Percentiles rank a stretch among this genome's conserved stretches.
These are phyloP conservation scores for Euphorbia peplus DNA, from an alignment of 345 rosid genomes.

Conservation along the genomic window DNA sequence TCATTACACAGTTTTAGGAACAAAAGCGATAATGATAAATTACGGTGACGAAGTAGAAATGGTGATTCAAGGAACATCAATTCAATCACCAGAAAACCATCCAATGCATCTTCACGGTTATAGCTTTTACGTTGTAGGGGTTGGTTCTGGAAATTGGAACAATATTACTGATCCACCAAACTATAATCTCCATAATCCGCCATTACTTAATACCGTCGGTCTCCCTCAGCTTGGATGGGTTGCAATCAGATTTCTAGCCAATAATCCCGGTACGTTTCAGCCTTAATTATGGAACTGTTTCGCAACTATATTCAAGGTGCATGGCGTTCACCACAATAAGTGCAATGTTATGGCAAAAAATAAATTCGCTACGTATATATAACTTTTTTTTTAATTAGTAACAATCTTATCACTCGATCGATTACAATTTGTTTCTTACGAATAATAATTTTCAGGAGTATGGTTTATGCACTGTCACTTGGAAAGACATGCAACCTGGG, in stretches of 20 bases:
- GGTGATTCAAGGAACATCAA: constrained; percentile 35
- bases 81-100: constrained; percentile 28
- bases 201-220: constrained; percentile 27
- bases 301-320: no score
- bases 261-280: constrained; percentile 15
- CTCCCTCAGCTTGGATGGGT: constrained; percentile 21
- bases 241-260: constrained; percentile 14
- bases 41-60: constrained; percentile 35
- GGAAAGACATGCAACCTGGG: constrained; percentile 6
- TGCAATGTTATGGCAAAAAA: no score
- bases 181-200: constrained; percentile 35
- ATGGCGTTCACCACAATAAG: no score
- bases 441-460: no score
- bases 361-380: no score
- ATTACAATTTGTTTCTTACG: no score
- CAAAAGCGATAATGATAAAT: constrained; percentile 23
- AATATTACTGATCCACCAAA: not conserved
- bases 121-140: constrained; percentile 42
- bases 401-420: no score
- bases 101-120: constrained; percentile 44
- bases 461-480: constrained; percentile 11
- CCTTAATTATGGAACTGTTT: no score
- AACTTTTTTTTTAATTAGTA: no score
- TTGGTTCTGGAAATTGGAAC: constrained; percentile 31
- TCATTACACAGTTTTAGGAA: constrained; percentile 14